Evolutionary conservation across 345 rosid species (phyloP), one percentile per base, ranked within the genome.

Genomic region (Euphorbia pulcherrima): DNA sequence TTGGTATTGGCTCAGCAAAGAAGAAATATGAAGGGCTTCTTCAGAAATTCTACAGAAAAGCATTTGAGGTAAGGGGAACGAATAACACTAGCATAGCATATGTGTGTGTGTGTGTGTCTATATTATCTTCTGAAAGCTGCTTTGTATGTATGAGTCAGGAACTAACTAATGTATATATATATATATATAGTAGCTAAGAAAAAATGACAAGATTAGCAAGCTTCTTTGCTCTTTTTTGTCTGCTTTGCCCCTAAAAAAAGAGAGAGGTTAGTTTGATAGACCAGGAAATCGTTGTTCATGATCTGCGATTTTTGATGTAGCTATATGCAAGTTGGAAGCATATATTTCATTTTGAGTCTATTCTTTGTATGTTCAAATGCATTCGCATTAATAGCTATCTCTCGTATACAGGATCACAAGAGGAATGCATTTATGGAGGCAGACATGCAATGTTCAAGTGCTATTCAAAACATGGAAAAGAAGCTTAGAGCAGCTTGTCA

Each of bases 401-500:
- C 17, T 79, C 68, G 67, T 69, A 69, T 83, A 74, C 82, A 95
- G 99, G 97, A 92, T 68, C 86, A 85, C 74, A 91, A 82, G 76
- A 88, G 76, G 78, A 90, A 82, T 65, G 87, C 88, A 6, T 92
- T 79, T 74, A 84, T 90, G 97, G 90, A 95, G 76, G 99, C 99
- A 68, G 99, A 95, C 57, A 28, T 88, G 77, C 81, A 39, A 57
- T 92, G 97, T 78, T 83, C 94, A 62, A 84, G 69, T 74, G 51
- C 85, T 60, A 79, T 92, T 35, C 99, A 87, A 73, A 85, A 84
- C 55, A 91, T 95, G 99, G 99, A 89, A 76, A 88, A 82, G 85
- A 88, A 85, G 72, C 81, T 95, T 70, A 84, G 97, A 77, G 83
- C 94, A 78, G 97, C 97, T 72, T 95, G 99, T 72, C 90, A 92